Percentiles rank a stretch among this genome's conserved stretches.
phyloP scores from a whole-genome alignment of 192 early-diverging fungal genomes.

The Jimgerdemannia flammicorona region DNA sequence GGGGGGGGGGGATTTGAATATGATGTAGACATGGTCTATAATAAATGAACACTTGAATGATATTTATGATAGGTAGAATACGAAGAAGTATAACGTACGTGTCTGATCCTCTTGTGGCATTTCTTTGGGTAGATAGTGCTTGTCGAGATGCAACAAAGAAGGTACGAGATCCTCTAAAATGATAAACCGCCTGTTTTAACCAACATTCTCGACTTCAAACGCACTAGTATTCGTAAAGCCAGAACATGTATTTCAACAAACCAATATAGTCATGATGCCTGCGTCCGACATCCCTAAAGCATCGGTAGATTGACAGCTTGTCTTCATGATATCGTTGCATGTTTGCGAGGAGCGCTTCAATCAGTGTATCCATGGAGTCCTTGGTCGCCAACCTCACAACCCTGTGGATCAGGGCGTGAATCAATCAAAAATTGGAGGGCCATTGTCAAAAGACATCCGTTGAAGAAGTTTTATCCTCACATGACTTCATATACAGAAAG shows the following conservation, averaged over 20 bases:
- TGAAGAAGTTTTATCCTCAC: too few relatives aligned
- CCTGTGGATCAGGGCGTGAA: conserved; percentile 18
- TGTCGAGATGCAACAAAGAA: conserved; percentile 58
- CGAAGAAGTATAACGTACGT: conserved; percentile 33
- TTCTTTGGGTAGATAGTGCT: conserved; percentile 67
- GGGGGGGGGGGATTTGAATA: neutral
- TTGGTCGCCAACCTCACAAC: conserved; percentile 38
- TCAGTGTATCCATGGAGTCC: conserved; percentile 44
- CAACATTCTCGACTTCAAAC: neutral
- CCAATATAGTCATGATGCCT: conserved; percentile 54
- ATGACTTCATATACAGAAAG: too few relatives aligned
- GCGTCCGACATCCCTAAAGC: conserved; percentile 60
- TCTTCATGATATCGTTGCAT: conserved; percentile 69
- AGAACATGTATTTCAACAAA: neutral
- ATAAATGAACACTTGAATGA: too few relatives aligned
- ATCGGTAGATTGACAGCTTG: conserved; percentile 61
- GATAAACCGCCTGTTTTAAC: conserved; percentile 11
- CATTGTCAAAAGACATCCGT: too few relatives aligned
- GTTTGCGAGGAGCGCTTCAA: conserved; percentile 57
- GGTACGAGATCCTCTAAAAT: conserved; percentile 43
- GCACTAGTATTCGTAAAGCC: too few relatives aligned
- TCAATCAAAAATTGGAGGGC: neutral
- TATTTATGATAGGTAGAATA: too few relatives aligned
- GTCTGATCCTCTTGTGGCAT: conserved; percentile 58
- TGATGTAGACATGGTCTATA: too few relatives aligned